Percentiles rank a stretch among this genome's conserved stretches.
phyloP scores from a whole-genome alignment of 352 stramenopile species.

The Chrysophaeum taylorii region DNA sequence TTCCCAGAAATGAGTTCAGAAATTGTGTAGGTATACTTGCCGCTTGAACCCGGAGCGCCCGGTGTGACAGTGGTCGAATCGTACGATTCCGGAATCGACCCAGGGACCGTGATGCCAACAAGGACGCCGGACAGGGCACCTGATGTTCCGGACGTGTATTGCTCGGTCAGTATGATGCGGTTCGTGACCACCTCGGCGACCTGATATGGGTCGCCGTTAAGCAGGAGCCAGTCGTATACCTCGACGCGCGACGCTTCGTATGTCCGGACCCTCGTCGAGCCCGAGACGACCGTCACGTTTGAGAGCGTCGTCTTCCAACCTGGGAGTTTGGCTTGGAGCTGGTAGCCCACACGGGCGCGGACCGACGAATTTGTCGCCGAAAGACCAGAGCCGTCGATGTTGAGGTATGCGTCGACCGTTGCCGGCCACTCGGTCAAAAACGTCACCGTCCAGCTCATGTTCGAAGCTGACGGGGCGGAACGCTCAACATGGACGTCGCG shows the following conservation, averaged over 20 bases:
- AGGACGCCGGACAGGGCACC: neutral
- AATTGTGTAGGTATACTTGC: constrained; percentile 6
- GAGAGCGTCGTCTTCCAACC: neutral
- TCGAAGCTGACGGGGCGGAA: constrained; percentile 24
- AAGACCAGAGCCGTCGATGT: neutral
- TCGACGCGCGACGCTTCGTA: neutral
- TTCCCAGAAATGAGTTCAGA: constrained; percentile 23
- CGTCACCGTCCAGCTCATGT: constrained; percentile 60
- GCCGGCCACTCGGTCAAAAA: constrained; percentile 60
- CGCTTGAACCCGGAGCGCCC: neutral
- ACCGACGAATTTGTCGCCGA: neutral
- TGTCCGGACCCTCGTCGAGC: neutral
- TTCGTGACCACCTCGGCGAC: neutral
- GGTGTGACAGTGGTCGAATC: neutral
- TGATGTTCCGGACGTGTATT: constrained; percentile 1
- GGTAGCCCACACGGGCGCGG: constrained; percentile 5
- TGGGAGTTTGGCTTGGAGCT: neutral
- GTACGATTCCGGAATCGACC: neutral
- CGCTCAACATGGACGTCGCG: constrained; percentile 63
- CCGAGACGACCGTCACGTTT: neutral
- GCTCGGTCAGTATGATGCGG: constrained; percentile 6
- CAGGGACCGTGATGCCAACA: constrained; percentile 20
- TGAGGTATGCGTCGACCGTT: neutral
- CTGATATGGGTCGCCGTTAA: neutral
- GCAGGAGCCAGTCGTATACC: neutral